Evolutionary conservation across 2,329 filamentous ascomycete genomes (phyloP), one percentile per base, ranked within the genome.

Genomic region (Zasmidium citrigriseum): DNA sequence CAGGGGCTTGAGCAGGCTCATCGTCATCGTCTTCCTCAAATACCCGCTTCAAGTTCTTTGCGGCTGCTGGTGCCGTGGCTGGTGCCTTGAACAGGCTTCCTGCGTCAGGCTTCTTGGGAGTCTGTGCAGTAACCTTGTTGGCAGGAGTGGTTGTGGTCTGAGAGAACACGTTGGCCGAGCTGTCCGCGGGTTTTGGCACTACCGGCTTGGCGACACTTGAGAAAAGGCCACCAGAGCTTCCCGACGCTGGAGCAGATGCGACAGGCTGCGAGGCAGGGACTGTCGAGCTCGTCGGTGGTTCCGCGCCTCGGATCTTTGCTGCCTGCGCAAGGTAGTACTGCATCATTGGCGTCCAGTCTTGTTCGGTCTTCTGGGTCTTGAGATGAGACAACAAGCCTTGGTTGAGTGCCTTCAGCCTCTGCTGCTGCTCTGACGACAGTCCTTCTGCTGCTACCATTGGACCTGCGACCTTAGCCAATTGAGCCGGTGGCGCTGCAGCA

Each of bases 291-390:
- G 57, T 50, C 21, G 58, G 44, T 44, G 55, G 45, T 29, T 54
- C 14, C 21, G 55, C 54, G 41, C 60, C 62, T 27, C 55, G 62
- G 45, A 72, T 60, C 47, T 58, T 62, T 16, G 69, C 63, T 11
- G 67, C 67, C 46, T 64, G 47, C 25, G 54, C 49, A 16, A 68
- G 53, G 47, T 70, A 70, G 55, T 64, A 72, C 29, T 67, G 59
- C 22, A 67, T 61, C n/a, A 70, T 59, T 3, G 52, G 38, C 23
- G 61, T 70, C 66, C 66, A 71, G 58, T 73, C 70, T 27, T 60
- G 52, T n/a, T 53, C 62, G 3, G 57, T 38, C 53, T 69, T 62
- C 47, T 66, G 62, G 10, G 46, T 61, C 24, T 59, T 62, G 22
- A 73, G 47, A 41, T 71, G 68, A 14, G 54, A 56, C n/a, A 68